Evolutionary conservation across 129 eudicot species (phyloP).

Genomic region (Dittrichia graveolens): DNA sequence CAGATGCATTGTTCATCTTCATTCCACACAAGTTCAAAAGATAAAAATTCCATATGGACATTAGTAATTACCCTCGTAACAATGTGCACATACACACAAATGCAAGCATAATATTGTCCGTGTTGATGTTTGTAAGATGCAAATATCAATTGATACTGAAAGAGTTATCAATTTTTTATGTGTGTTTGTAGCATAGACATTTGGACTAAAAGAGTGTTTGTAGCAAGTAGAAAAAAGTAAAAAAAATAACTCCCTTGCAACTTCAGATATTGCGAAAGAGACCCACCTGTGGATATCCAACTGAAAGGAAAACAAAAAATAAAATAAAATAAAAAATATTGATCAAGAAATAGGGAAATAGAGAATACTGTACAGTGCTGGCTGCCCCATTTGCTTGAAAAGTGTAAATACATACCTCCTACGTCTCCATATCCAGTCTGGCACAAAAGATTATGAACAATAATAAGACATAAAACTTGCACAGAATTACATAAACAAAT

Average conservation of each 20-base stretch:
- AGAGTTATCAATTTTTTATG: neutral
- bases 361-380: neutral
- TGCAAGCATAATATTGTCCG: slow-evolving; percentile 5
- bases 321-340: neutral
- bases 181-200: neutral
- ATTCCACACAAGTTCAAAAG: slow-evolving; percentile 26
- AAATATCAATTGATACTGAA: neutral
- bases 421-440: slow-evolving; percentile 91
- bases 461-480: slow-evolving; percentile 8
- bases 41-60: neutral
- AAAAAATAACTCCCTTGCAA: slow-evolving; percentile 24
- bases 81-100: neutral
- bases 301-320: slow-evolving; percentile 47
- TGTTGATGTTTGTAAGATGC: neutral
- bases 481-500: neutral
- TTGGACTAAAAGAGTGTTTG: neutral
- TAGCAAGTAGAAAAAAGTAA: neutral
- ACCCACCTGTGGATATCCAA: slow-evolving; percentile 92
- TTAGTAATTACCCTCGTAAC: slow-evolving; percentile 19
- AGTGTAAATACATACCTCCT: slow-evolving; percentile 55
- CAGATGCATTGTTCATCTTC: slow-evolving; percentile 84
- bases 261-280: slow-evolving; percentile 27
- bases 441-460: slow-evolving; percentile 14
- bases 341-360: neutral
- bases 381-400: slow-evolving; percentile 46